phyloP scores from a whole-genome alignment of 768 basidiomycete species.

The Trametes cingulata region DNA sequence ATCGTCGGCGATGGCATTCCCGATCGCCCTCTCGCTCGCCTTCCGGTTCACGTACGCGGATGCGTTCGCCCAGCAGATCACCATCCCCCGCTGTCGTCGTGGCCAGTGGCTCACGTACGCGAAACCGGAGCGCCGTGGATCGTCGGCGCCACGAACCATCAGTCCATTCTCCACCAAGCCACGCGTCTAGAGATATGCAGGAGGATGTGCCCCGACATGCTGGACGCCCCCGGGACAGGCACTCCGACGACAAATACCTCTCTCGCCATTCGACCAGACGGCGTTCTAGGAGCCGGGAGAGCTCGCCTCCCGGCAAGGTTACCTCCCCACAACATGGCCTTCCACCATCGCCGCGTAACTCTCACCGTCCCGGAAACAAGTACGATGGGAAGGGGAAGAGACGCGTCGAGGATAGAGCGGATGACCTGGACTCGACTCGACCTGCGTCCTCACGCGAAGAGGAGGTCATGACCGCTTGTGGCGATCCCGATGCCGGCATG shows the following conservation, averaged over 20 bases:
- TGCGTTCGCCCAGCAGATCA: slow-evolving; percentile 21
- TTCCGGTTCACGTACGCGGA: slow-evolving; percentile 28
- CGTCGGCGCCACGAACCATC: background rate
- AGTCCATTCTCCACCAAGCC: background rate
- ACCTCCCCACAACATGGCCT: background rate
- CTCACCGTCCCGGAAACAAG: background rate
- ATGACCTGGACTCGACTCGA: background rate
- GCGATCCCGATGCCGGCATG: slow-evolving; percentile 14
- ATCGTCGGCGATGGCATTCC: slow-evolving; percentile 33
- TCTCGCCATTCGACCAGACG: background rate
- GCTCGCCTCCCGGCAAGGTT: background rate
- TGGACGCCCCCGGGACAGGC: background rate
- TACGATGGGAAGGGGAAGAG: slow-evolving; percentile 17
- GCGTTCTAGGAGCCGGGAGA: background rate
- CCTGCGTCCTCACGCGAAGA: background rate
- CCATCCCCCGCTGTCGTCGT: slow-evolving; percentile 29
- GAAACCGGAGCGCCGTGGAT: background rate
- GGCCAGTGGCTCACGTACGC: slow-evolving; percentile 23
- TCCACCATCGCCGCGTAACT: background rate
- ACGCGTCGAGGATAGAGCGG: slow-evolving; percentile 15
- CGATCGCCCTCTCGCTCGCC: slow-evolving; percentile 27
- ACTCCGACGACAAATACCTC: background rate
- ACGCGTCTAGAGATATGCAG: background rate
- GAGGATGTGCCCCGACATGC: background rate
- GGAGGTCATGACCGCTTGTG: background rate